These are phyloP conservation scores for Endotrypanum monterogeii DNA, from an alignment of 208 protist genomes.

Conservation along the genomic window DNA sequence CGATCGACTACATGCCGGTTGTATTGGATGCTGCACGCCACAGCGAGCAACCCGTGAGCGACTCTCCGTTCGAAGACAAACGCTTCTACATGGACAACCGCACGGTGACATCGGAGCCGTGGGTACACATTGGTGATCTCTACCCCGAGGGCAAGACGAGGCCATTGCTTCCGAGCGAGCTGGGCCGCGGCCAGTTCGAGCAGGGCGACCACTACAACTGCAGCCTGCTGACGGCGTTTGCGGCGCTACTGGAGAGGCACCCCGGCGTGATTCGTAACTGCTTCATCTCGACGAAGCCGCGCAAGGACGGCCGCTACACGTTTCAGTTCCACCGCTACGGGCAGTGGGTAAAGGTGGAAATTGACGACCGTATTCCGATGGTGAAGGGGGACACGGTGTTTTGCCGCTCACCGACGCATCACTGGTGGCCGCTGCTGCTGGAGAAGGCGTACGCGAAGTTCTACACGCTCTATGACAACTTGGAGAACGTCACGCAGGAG, in stretches of 20 bases:
- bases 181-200: conserved; percentile 57
- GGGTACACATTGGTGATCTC: conserved; percentile 70
- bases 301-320: conserved; percentile 29
- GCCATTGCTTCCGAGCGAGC: conserved; percentile 49
- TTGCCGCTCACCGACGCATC: conserved; percentile 62
- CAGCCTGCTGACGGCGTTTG: conserved; percentile 53
- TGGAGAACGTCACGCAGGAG: conserved; percentile 47
- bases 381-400: conserved; percentile 63
- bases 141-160: conserved; percentile 62
- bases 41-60: conserved; percentile 40
- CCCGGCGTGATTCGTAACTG: conserved; percentile 59
- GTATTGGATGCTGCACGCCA: conserved; percentile 33
- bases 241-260: conserved; percentile 47
- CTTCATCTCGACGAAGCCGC: conserved; percentile 50
- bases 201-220: conserved; percentile 69
- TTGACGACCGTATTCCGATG: conserved; percentile 62
- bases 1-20: conserved; percentile 63
- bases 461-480: conserved; percentile 71
- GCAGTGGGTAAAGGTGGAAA: conserved; percentile 47
- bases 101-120: conserved; percentile 45
- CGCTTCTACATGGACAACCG: conserved; percentile 54
- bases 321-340: conserved; percentile 14
- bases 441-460: conserved; percentile 86
- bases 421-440: conserved; percentile 78
- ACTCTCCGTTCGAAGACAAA: conserved; percentile 58